phyloP scores from a whole-genome alignment of 192 early-diverging fungal species.

The Coemansia sp. region DNA sequence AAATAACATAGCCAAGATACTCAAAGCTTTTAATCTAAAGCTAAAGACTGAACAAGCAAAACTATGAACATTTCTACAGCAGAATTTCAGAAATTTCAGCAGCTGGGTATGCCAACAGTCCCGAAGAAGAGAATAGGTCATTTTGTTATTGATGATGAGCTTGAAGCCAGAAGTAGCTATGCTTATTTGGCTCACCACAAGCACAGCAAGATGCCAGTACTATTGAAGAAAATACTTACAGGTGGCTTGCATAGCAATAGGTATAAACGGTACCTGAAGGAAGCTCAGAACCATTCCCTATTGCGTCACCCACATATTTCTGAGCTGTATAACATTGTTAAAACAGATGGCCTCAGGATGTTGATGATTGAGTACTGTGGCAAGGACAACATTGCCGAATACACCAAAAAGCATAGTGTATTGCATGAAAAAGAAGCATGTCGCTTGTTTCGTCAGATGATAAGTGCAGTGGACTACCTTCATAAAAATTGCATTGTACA shows the following conservation, averaged over 20 bases:
- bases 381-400: not conserved
- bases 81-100: too few relatives aligned
- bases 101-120: too few relatives aligned
- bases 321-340: not conserved
- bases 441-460: not conserved
- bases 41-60: too few relatives aligned
- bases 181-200: not conserved
- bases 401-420: not conserved
- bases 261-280: not conserved
- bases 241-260: not conserved
- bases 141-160: not conserved
- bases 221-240: not conserved
- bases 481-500: conserved; percentile 1
- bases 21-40: too few relatives aligned
- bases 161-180: not conserved
- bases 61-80: too few relatives aligned
- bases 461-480: conserved; percentile 1
- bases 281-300: not conserved
- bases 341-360: not conserved
- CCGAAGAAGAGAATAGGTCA: too few relatives aligned
- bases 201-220: not conserved
- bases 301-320: conserved; percentile 2
- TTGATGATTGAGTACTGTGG: not conserved
- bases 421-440: not conserved
- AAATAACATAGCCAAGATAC: too few relatives aligned